Percentiles rank a stretch among this genome's conserved stretches.
phyloP scores from a whole-genome alignment of 139 green algal genomes.

The Chlamydomonas schloesseri region DNA sequence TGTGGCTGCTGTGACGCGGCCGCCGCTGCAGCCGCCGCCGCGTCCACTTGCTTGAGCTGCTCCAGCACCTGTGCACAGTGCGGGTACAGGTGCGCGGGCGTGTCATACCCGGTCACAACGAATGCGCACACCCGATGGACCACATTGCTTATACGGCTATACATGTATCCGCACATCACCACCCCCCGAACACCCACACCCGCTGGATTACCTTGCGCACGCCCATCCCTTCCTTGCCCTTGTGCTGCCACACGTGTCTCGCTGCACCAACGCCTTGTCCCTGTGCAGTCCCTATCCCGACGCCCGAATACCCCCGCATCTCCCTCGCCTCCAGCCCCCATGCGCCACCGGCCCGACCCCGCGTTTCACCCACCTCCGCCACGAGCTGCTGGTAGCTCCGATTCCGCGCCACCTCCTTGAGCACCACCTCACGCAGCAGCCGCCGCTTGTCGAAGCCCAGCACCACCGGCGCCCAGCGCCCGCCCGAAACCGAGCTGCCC shows the following conservation, averaged over 20 bases:
- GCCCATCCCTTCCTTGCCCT: too few species aligned
- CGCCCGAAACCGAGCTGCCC: background rate
- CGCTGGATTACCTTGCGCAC: too few species aligned
- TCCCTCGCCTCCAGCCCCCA: background rate
- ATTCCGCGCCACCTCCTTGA: conserved; percentile 51
- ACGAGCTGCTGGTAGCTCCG: conserved; percentile 35
- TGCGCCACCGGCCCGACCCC: background rate
- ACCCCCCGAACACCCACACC: too few species aligned
- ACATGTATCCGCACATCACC: background rate
- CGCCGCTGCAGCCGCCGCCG: background rate
- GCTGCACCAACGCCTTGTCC: too few species aligned
- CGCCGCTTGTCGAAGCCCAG: conserved; percentile 72
- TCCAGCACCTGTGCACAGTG: conserved; percentile 45
- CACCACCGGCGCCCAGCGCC: conserved; percentile 62
- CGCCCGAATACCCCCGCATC: too few species aligned
- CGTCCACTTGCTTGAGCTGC: conserved; percentile 19
- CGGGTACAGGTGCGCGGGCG: too few species aligned
- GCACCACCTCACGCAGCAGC: conserved; percentile 68
- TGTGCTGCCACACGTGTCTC: too few species aligned
- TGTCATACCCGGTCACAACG: background rate
- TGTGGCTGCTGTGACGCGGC: background rate
- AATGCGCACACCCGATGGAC: background rate
- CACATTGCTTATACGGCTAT: background rate
- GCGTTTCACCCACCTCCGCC: conserved; percentile 6
- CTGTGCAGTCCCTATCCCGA: too few species aligned